These are phyloP conservation scores for Rosa multiflora DNA, from an alignment of 306 rosid genomes.

Conservation along the genomic window DNA sequence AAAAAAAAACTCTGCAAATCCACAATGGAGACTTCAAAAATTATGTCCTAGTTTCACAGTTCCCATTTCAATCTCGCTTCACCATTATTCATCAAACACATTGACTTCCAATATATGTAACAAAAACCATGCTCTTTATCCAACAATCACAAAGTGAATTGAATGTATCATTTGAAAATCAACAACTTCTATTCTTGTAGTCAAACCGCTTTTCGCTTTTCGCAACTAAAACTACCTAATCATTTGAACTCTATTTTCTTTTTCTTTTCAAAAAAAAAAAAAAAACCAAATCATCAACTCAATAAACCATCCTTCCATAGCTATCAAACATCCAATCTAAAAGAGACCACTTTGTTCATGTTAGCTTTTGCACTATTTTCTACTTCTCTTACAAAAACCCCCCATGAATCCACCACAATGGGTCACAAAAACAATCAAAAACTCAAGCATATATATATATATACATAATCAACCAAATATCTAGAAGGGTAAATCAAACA, in stretches of 20 bases:
- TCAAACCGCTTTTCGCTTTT: background rate
- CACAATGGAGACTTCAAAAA: conserved; percentile 30
- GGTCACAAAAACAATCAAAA: background rate
- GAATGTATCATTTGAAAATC: background rate
- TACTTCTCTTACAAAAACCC: background rate
- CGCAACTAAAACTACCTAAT: background rate
- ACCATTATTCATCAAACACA: conserved; percentile 20
- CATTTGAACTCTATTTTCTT: background rate
- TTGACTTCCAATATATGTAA: conserved; percentile 17
- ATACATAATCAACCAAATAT: background rate
- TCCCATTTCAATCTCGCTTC: conserved; percentile 11
- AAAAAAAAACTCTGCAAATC: conserved; percentile 27
- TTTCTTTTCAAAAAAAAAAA: too few relatives aligned
- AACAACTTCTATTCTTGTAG: background rate
- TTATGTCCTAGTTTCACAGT: conserved; percentile 18
- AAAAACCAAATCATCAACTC: background rate
- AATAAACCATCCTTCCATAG: background rate
- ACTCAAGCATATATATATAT: background rate
- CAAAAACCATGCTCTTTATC: conserved; percentile 21
- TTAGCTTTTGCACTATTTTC: background rate
- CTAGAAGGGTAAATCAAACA: background rate
- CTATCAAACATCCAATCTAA: background rate
- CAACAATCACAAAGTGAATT: background rate
- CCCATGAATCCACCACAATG: background rate
- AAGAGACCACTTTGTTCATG: background rate